These are phyloP conservation scores for Coemansia sp. DNA, from an alignment of 192 early-diverging fungal species.

Conservation along the genomic window DNA sequence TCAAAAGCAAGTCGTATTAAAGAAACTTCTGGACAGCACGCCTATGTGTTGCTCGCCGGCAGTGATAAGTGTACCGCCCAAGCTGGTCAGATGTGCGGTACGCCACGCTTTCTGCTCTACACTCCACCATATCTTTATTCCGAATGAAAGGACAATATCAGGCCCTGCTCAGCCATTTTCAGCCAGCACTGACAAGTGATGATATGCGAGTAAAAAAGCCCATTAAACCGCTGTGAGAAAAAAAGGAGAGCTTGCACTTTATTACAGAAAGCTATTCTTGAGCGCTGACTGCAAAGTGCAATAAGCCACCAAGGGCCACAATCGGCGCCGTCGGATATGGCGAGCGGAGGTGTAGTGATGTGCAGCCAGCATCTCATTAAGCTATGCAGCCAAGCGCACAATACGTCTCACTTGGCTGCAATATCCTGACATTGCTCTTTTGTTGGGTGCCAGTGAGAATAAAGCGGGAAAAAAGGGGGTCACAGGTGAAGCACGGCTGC, in stretches of 20 bases:
- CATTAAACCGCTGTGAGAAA: too few species aligned
- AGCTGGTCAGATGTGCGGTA: background rate
- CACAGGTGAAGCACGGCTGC: background rate
- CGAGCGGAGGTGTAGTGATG: background rate
- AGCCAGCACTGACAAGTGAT: background rate
- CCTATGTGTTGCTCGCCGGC: background rate
- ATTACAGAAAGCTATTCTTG: too few species aligned
- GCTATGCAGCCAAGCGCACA: background rate
- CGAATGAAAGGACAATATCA: background rate
- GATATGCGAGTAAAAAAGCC: background rate
- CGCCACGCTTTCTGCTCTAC: slow-evolving; percentile 1
- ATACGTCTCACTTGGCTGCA: background rate
- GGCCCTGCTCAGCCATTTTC: background rate
- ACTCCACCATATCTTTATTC: background rate
- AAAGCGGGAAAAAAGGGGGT: slow-evolving; percentile 5
- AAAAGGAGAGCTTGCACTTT: too few species aligned
- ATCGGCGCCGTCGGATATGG: background rate
- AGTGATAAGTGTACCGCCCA: background rate
- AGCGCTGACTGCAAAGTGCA: background rate
- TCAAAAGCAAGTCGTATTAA: background rate
- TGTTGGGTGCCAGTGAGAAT: background rate
- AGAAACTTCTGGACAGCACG: background rate
- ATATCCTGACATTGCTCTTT: background rate
- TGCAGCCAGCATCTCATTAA: background rate
- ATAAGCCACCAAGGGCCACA: background rate